These are phyloP conservation scores for Austroboletus eburneus DNA, from an alignment of 768 basidiomycete species.

Conservation along the genomic window DNA sequence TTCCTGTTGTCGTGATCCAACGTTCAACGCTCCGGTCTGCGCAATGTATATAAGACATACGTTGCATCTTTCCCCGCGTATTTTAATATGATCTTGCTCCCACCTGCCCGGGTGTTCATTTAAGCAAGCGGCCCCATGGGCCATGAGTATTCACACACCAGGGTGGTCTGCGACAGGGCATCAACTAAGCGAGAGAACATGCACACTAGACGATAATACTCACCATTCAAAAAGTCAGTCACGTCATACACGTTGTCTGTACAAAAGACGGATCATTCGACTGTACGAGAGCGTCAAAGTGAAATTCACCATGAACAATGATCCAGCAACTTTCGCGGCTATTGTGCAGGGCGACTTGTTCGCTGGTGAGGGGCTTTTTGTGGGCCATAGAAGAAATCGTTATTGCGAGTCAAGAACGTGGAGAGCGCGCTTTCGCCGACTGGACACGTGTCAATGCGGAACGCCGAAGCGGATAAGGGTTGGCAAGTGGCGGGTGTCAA, in stretches of 20 bases:
- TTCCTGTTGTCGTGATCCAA: constrained; percentile 40
- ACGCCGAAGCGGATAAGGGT: background rate
- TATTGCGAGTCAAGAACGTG: background rate
- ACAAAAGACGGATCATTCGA: background rate
- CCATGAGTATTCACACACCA: constrained; percentile 34
- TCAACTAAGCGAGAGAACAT: background rate
- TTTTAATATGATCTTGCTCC: constrained; percentile 79
- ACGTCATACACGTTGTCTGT: constrained; percentile 75
- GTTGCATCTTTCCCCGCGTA: constrained; percentile 91
- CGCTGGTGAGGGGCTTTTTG: constrained; percentile 35
- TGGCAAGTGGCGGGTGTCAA: no score
- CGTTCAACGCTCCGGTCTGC: background rate
- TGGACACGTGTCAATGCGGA: background rate
- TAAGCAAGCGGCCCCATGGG: background rate
- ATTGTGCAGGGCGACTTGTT: constrained; percentile 54
- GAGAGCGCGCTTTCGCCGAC: no score
- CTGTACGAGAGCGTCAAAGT: background rate
- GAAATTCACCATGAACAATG: constrained; percentile 69
- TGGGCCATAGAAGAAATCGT: constrained; percentile 9
- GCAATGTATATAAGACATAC: constrained; percentile 38
- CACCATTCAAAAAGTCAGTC: constrained; percentile 71
- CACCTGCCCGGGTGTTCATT: constrained; percentile 42
- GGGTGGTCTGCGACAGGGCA: constrained; percentile 50
- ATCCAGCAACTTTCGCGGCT: constrained; percentile 71
- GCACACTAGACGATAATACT: constrained; percentile 3